Evolutionary conservation across 768 basidiomycete species (phyloP), one percentile per base, ranked within the genome.

Genomic region (Tricholoma hemisulphureum): DNA sequence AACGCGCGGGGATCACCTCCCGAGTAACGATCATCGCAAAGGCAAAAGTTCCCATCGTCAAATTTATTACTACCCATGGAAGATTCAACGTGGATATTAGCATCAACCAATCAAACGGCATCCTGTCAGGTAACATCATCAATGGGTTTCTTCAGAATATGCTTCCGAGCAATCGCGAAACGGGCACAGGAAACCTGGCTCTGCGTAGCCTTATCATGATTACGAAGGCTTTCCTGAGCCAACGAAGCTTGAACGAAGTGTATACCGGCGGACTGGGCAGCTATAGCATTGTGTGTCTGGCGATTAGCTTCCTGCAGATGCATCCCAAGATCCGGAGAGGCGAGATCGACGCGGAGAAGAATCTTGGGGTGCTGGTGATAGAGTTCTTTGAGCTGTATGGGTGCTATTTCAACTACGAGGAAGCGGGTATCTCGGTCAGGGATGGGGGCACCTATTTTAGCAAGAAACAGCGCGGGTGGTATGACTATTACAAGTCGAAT

Each of bases 321-420:
- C 97, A 99, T 65, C 97, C 97, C 2, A 96, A 95, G 71, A 86
- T 98, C 58, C 86, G 95, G 37, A 73, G 84, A 55, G 91, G 86
- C 0, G 92, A 95, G 72, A 92, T 99, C 26, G 86, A 95, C 63
- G 85, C 94, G 0, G 85, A 87, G 62, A 79, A 83, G 65, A 98
- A 98, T 67, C 79, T 98, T 9, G 97, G 97, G 2, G 91, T 95
- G n/a, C 75, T 99, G 55, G 81, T 97, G 45, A 84, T 98, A 79
- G 97, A 99, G 72, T 98, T 98, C 69, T 97, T 98, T 67, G 95
- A 98, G 77, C 79, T 96, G 11, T 98, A 98, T 70, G 96, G 95
- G 14, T 77, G 81, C 50, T 86, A 86, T 70, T 98, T 98, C 82
- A 95, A 95, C 71, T 97, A 93, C 63, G 84, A 88, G 54, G 86